These are phyloP conservation scores for Hondaea fermentalgiana DNA, from an alignment of 108 stramenopile species.

Conservation along the genomic window DNA sequence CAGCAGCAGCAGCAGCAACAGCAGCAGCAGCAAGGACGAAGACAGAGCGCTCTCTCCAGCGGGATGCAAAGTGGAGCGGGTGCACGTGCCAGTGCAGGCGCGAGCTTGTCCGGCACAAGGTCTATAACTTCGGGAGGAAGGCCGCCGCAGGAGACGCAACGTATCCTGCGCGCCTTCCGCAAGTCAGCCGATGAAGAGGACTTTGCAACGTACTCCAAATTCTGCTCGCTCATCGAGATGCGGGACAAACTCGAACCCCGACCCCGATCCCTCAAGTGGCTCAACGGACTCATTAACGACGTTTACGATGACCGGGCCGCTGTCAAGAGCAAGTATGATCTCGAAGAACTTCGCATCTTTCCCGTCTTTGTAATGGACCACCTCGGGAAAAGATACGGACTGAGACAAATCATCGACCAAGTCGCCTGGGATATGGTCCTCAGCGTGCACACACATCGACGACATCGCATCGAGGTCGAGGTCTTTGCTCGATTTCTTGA, in stretches of 20 bases:
- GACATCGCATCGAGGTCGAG: constrained; percentile 21
- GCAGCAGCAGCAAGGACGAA: too few relatives aligned
- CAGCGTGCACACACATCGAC: neutral
- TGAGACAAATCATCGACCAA: constrained; percentile 23
- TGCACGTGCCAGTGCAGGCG: too few relatives aligned
- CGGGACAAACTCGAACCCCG: neutral
- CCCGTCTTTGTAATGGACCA: constrained; percentile 29
- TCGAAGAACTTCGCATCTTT: neutral
- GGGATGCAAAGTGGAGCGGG: neutral
- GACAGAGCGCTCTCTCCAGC: too few relatives aligned
- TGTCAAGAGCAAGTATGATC: neutral
- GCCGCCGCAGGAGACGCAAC: neutral
- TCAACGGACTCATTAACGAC: neutral
- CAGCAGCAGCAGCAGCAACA: too few relatives aligned
- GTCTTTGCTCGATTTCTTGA: constrained; percentile 48
- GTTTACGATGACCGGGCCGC: neutral
- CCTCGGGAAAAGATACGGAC: constrained; percentile 20
- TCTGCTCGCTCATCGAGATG: constrained; percentile 7
- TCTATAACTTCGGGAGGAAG: neutral
- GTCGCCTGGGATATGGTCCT: constrained; percentile 43
- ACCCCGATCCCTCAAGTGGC: neutral
- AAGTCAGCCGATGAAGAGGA: neutral
- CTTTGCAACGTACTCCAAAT: neutral
- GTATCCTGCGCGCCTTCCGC: neutral
- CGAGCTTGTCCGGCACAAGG: neutral